Base-by-base conservation (phyloP, 106 monocot genomes). In the Hemerocallis citrina region DNA sequence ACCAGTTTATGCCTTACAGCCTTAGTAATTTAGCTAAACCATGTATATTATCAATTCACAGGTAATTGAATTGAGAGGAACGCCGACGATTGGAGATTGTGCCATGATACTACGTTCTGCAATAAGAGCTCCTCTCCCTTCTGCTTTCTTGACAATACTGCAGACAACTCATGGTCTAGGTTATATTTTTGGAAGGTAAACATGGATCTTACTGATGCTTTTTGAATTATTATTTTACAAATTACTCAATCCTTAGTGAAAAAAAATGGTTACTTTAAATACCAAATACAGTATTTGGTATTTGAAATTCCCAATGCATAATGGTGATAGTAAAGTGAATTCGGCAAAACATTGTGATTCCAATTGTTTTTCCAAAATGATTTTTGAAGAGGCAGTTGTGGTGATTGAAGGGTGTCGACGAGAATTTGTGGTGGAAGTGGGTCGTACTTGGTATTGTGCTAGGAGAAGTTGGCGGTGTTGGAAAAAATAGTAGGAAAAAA, bases 31-130 rank as follows among this genome's bases (percentile, higher is more conserved):
- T n/a, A 61, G 16, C 61, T 57, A 7, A 61, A 61, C 2, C 14
- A 42, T 29, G 61, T 43, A 23, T 12, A 39, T 39, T 17, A 59
- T 61, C 15, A 43, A 24, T 15, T 81, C 62, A 66, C 84, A 96
- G 95, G 95, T 96, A 13, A 81, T 96, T 50, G 79, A 87, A 59
- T 71, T 96, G 36, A 87, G 86, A 62, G 90, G 95, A 43, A 90
- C 65, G 19, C 90, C 95, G 52, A 96, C 95, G 4, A 96, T 96
- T 71, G 95, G 87, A 16, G 90, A 96, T 16, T 96, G 90, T 79
- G 90, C 95, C 32, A 87, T 91, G 78, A 71, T 96, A 68, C 31
- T 91, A 42, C 95, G 87, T 48, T 73, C 90, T 77, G 90, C 95
- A 57, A 79, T 96, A 70, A 86, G 79, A 81, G 90, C 86, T 45